These are phyloP conservation scores for Davidsoniella virescens DNA, from an alignment of 2,329 filamentous ascomycete genomes.

Conservation along the genomic window DNA sequence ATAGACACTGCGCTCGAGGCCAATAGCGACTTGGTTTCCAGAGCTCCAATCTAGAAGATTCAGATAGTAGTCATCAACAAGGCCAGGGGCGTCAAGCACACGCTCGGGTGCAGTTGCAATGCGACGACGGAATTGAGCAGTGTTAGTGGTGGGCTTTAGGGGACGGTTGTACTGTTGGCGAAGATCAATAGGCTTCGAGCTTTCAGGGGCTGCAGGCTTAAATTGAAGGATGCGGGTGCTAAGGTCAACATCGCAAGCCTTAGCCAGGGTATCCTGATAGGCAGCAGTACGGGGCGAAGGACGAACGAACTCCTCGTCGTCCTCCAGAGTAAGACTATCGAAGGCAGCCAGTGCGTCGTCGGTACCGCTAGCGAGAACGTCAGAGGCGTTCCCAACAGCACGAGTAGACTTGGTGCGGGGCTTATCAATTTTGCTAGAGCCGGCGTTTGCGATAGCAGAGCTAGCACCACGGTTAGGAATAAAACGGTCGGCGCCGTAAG, in stretches of 20 bases:
- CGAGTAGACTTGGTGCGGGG: slow-evolving; percentile 49
- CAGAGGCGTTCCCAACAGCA: slow-evolving; percentile 43
- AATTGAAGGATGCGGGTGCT: slow-evolving; percentile 94
- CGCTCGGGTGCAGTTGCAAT: slow-evolving; percentile 91
- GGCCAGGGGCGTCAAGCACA: slow-evolving; percentile 85
- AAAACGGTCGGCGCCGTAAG: slow-evolving; percentile 77
- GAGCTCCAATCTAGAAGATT: slow-evolving; percentile 98
- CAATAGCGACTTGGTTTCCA: slow-evolving; percentile 93
- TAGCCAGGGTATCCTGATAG: slow-evolving; percentile 81
- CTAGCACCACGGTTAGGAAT: slow-evolving; percentile 87
- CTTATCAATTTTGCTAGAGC: slow-evolving; percentile 69
- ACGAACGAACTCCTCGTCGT: slow-evolving; percentile 55
- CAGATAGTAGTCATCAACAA: slow-evolving; percentile 97
- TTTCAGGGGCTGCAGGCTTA: slow-evolving; percentile 96
- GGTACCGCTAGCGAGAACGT: slow-evolving; percentile 59
- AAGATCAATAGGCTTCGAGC: slow-evolving; percentile 93
- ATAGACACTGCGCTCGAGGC: slow-evolving; percentile 90
- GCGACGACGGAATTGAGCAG: slow-evolving; percentile 77
- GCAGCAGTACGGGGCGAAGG: slow-evolving; percentile 76
- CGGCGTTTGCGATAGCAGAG: slow-evolving; percentile 68
- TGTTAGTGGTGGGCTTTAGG: slow-evolving; percentile 58
- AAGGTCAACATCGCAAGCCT: slow-evolving; percentile 79
- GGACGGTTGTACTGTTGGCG: slow-evolving; percentile 96
- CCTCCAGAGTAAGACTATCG: slow-evolving; percentile 58
- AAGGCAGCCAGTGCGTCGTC: slow-evolving; percentile 69